Evolutionary conservation across 1,284 basidiomycete species (phyloP).

Genomic region (Mycena citricolor): DNA sequence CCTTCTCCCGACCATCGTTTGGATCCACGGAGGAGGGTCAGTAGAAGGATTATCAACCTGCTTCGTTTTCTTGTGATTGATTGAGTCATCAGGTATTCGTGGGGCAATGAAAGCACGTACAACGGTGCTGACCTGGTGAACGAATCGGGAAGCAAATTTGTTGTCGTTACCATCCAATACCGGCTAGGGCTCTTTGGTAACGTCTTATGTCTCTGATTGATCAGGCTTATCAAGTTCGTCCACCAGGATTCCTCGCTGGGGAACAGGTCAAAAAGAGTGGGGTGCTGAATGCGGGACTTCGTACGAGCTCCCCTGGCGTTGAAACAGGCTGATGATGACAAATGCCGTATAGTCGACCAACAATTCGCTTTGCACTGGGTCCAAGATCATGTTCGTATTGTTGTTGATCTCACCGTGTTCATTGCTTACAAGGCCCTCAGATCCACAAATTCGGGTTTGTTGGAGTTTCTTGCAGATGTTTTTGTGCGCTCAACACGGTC

Average conservation of each 20-base stretch:
- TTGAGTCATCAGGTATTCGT: conserved; percentile 24
- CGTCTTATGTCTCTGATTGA: too few species aligned
- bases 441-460: background rate
- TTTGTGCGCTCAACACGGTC: conserved; percentile 8
- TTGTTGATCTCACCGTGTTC: background rate
- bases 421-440: background rate
- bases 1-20: conserved; percentile 26
- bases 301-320: conserved; percentile 17
- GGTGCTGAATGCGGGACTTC: conserved; percentile 29
- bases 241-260: conserved; percentile 29
- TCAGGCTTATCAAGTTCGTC: too few species aligned
- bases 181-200: too few species aligned
- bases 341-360: conserved; percentile 28
- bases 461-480: conserved; percentile 18
- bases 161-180: conserved; percentile 26
- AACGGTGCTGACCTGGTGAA: conserved; percentile 24
- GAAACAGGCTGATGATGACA: background rate
- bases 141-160: conserved; percentile 22
- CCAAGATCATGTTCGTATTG: conserved; percentile 25
- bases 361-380: conserved; percentile 31
- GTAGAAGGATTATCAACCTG: background rate
- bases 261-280: conserved; percentile 28
- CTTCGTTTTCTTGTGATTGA: too few species aligned
- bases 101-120: conserved; percentile 15
- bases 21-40: conserved; percentile 39